These are phyloP conservation scores for Rosellinia necatrix DNA, from an alignment of 2,329 filamentous ascomycete species.

Conservation along the genomic window DNA sequence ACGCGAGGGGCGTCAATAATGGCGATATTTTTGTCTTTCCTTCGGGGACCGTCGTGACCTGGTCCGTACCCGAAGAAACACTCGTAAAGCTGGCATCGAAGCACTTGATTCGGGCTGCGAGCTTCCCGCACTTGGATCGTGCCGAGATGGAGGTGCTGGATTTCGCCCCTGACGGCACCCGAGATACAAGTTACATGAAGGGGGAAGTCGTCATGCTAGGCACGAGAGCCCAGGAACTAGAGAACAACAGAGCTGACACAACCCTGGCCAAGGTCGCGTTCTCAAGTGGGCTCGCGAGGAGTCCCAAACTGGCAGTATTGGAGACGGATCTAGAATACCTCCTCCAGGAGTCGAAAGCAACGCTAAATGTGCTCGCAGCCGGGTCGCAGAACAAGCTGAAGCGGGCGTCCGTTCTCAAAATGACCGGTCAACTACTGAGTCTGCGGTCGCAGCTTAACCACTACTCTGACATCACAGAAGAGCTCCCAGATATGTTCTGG, in stretches of 20 bases:
- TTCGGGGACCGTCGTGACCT: constrained; percentile 89
- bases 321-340: constrained; percentile 83
- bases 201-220: constrained; percentile 90
- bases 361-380: constrained; percentile 70
- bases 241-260: constrained; percentile 53
- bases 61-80: constrained; percentile 80
- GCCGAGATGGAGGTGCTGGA: constrained; percentile 90
- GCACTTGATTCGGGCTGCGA: constrained; percentile 75
- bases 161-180: constrained; percentile 74
- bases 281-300: constrained; percentile 88
- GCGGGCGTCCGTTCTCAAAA: constrained; percentile 82
- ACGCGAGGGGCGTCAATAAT: constrained; percentile 63
- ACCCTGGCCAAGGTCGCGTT: constrained; percentile 95
- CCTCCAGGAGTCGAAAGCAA: constrained; percentile 82
- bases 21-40: constrained; percentile 97
- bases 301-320: constrained; percentile 90
- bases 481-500: constrained; percentile 95
- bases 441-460: constrained; percentile 93
- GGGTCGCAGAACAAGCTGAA: constrained; percentile 68
- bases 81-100: constrained; percentile 71
- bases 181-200: constrained; percentile 76
- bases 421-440: constrained; percentile 89
- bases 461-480: constrained; percentile 95
- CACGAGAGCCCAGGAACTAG: constrained; percentile 62
- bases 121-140: constrained; percentile 70